Conservation (phyloP, 2,329 filamentous ascomycete genomes). For the Raffaelea deltoideospora region DNA sequence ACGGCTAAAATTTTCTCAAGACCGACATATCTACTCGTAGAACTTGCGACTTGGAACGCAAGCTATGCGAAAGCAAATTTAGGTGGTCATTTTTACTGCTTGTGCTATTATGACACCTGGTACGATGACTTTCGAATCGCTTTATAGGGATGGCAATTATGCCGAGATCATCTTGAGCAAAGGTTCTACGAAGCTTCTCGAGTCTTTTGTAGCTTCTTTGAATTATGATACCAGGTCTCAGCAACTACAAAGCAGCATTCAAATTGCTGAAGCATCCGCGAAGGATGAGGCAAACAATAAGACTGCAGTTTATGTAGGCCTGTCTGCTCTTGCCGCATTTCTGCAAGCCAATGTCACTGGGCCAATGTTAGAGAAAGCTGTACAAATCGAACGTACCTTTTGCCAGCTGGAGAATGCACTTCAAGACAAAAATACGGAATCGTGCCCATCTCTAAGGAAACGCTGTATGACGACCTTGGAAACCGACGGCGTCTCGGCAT, state of each 20-base stretch:
- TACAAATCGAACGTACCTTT: constrained; percentile 21
- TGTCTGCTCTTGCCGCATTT: constrained; percentile 62
- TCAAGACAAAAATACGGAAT: not conserved
- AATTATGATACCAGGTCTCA: not conserved
- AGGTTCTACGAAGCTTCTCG: not conserved
- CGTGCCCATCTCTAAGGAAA: constrained; percentile 27
- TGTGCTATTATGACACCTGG: too few relatives aligned
- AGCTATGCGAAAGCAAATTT: too few relatives aligned
- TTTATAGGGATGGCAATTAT: constrained; percentile 4
- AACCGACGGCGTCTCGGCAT: constrained; percentile 74
- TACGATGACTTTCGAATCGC: constrained; percentile 5
- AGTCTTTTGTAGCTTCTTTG: constrained; percentile 4
- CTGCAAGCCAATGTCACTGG: constrained; percentile 80
- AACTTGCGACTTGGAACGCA: too few relatives aligned
- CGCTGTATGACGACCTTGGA: constrained; percentile 55
- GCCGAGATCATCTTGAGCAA: constrained; percentile 3
- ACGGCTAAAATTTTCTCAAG: too few relatives aligned
- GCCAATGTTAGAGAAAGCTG: constrained; percentile 44
- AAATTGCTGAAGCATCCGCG: too few relatives aligned
- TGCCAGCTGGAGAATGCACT: constrained; percentile 3
- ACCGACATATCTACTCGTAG: too few relatives aligned
- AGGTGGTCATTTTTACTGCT: too few relatives aligned
- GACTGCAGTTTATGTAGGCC: constrained; percentile 36
- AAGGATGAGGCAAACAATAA: too few relatives aligned
- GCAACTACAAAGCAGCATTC: not conserved